phyloP scores from a whole-genome alignment of 2,329 filamentous ascomycete genomes.

The Exutisphaerella laricina region DNA sequence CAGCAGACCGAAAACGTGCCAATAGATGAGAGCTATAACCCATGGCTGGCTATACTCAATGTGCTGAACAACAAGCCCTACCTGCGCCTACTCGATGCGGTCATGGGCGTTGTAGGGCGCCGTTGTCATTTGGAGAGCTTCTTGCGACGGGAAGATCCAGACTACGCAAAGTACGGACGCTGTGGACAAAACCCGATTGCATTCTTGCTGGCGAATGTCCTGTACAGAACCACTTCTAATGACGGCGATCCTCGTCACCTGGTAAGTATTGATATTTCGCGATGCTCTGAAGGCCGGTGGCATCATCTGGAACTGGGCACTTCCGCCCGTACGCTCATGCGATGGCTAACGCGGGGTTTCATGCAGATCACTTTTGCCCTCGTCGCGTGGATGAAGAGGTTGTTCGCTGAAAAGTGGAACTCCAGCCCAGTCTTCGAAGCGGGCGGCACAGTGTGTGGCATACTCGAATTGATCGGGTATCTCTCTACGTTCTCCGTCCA shows the following conservation, averaged over 20 bases:
- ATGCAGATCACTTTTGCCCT: too few relatives aligned
- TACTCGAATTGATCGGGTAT: constrained; percentile 11
- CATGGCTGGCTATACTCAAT: constrained; percentile 17
- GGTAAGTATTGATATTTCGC: too few relatives aligned
- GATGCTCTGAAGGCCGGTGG: too few relatives aligned
- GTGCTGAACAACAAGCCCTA: constrained; percentile 13
- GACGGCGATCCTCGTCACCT: background rate
- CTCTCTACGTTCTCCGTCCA: background rate
- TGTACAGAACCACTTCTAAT: too few relatives aligned
- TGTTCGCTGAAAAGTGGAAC: constrained; percentile 16
- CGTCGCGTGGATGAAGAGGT: constrained; percentile 18
- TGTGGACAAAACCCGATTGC: background rate
- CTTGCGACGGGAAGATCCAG: background rate
- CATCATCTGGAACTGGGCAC: too few relatives aligned
- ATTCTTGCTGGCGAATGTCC: background rate
- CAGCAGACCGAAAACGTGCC: constrained; percentile 13
- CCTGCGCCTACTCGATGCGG: constrained; percentile 9
- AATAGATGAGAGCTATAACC: constrained; percentile 13
- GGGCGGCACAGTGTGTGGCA: constrained; percentile 8
- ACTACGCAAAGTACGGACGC: background rate
- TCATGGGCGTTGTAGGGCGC: constrained; percentile 7
- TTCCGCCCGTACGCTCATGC: too few relatives aligned
- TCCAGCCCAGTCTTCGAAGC: constrained; percentile 4
- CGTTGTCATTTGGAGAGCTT: background rate
- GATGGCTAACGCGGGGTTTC: too few relatives aligned